phyloP scores from a whole-genome alignment of 2,329 filamentous ascomycete species.

The Phaeophleospora eucalypticola region DNA sequence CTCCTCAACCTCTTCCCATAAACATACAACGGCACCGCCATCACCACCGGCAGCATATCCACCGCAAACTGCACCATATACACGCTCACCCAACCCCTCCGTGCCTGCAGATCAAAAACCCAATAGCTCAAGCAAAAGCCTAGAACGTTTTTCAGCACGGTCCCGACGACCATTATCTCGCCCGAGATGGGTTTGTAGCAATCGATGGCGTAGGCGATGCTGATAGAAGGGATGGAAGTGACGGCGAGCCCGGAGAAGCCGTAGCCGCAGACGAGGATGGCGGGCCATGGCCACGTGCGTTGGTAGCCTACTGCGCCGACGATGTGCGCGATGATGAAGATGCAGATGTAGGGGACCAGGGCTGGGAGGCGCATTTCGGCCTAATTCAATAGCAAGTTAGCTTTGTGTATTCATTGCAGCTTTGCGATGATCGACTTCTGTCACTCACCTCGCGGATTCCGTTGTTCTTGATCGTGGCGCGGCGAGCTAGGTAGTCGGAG shows the following conservation, averaged over 20 bases:
- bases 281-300: constrained; percentile 46
- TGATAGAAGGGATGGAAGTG: constrained; percentile 42
- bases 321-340: constrained; percentile 47
- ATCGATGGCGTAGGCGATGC: constrained; percentile 44
- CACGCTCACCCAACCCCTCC: constrained; percentile 38
- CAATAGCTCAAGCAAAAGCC: constrained; percentile 43
- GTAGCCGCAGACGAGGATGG: constrained; percentile 49
- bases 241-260: constrained; percentile 40
- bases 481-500: constrained; percentile 50
- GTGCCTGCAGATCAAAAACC: constrained; percentile 38
- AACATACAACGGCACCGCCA: constrained; percentile 41
- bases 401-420: too few species aligned
- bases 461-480: constrained; percentile 49
- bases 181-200: constrained; percentile 46
- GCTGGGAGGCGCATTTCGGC: constrained; percentile 59
- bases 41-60: constrained; percentile 36
- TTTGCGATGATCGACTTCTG: too few species aligned
- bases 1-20: constrained; percentile 40
- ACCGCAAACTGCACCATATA: constrained; percentile 45
- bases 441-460: constrained; percentile 48
- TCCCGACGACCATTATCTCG: constrained; percentile 45
- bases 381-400: too few species aligned
- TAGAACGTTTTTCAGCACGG: constrained; percentile 44
- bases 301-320: constrained; percentile 49
- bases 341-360: constrained; percentile 49